A percentile compares a stretch with the other conserved stretches of the same genome.
Evolutionary conservation across 768 basidiomycete species (phyloP).

Genomic region (Russula emetica): DNA sequence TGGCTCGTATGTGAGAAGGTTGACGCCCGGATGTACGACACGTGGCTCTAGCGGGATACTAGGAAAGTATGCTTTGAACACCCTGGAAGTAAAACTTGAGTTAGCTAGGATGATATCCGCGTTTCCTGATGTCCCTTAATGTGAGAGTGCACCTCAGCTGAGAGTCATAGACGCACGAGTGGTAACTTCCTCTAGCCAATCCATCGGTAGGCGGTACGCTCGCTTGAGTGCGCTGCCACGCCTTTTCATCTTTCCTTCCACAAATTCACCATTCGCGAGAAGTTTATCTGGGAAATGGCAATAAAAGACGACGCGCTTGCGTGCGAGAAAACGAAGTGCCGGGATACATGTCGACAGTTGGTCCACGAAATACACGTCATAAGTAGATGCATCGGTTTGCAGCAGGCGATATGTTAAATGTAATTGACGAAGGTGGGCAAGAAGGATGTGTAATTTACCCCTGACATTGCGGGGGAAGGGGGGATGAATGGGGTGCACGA

Average conservation of each 20-base stretch:
- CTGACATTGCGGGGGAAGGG: conserved; percentile 75
- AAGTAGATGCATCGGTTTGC: conserved; percentile 41
- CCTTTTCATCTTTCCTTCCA: conserved; percentile 48
- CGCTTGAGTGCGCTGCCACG: conserved; percentile 54
- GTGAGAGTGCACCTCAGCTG: not conserved
- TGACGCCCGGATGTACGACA: conserved; percentile 96
- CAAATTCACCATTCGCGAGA: conserved; percentile 63
- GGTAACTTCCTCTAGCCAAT: conserved; percentile 83
- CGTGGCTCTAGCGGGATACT: conserved; percentile 57
- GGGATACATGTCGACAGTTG: conserved; percentile 93
- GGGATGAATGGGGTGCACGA: conserved; percentile 64
- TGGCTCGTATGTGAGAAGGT: conserved; percentile 64
- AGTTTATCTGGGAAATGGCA: conserved; percentile 98
- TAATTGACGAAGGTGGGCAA: conserved; percentile 85
- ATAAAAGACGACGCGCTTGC: conserved; percentile 90
- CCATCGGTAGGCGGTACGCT: conserved; percentile 84
- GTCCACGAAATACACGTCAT: conserved; percentile 31
- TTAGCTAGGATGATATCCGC: conserved; percentile 91
- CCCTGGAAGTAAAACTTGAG: conserved; percentile 80
- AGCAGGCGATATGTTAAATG: conserved; percentile 73
- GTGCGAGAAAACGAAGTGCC: conserved; percentile 59
- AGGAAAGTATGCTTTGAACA: conserved; percentile 73
- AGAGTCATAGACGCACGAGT: conserved; percentile 55
- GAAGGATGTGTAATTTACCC: conserved; percentile 84
- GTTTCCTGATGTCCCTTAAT: conserved; percentile 50